phyloP scores from a whole-genome alignment of 495 filamentous ascomycete species.

The Penicillium paxilli region DNA sequence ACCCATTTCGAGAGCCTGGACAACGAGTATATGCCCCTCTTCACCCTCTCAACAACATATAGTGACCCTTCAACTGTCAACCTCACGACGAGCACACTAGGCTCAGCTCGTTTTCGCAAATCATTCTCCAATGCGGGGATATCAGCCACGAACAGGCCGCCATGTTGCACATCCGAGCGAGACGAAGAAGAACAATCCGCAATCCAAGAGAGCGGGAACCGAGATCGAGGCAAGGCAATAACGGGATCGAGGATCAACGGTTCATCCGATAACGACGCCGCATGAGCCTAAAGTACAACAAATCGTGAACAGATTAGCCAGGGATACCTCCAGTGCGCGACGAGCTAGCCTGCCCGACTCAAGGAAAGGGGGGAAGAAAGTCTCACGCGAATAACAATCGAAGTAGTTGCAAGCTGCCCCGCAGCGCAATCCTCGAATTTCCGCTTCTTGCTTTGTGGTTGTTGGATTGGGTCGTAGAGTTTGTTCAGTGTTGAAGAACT shows the following conservation, averaged over 20 bases:
- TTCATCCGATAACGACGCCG: slow-evolving; percentile 54
- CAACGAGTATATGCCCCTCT: slow-evolving; percentile 64
- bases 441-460: slow-evolving; percentile 36
- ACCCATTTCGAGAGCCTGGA: slow-evolving; percentile 71
- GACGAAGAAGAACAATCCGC: slow-evolving; percentile 52
- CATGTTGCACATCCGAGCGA: slow-evolving; percentile 51
- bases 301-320: slow-evolving; percentile 3
- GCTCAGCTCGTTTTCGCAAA: slow-evolving; percentile 25
- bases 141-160: slow-evolving; percentile 56
- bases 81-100: slow-evolving; percentile 64
- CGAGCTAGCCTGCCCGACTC: too few species aligned
- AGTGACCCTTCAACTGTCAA: slow-evolving; percentile 56
- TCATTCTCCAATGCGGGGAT: slow-evolving; percentile 64
- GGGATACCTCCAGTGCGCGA: background rate
- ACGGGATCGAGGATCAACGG: slow-evolving; percentile 61
- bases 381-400: slow-evolving; percentile 38
- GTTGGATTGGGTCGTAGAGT: slow-evolving; percentile 25
- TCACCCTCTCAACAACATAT: slow-evolving; percentile 74
- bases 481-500: slow-evolving; percentile 34
- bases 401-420: slow-evolving; percentile 24
- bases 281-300: slow-evolving; percentile 50
- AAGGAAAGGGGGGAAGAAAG: too few species aligned
- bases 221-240: slow-evolving; percentile 59
- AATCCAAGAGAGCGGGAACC: slow-evolving; percentile 59
- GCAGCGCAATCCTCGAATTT: slow-evolving; percentile 25